These are phyloP conservation scores for Trichothecium roseum DNA, from an alignment of 2,329 filamentous ascomycete species.

Conservation along the genomic window DNA sequence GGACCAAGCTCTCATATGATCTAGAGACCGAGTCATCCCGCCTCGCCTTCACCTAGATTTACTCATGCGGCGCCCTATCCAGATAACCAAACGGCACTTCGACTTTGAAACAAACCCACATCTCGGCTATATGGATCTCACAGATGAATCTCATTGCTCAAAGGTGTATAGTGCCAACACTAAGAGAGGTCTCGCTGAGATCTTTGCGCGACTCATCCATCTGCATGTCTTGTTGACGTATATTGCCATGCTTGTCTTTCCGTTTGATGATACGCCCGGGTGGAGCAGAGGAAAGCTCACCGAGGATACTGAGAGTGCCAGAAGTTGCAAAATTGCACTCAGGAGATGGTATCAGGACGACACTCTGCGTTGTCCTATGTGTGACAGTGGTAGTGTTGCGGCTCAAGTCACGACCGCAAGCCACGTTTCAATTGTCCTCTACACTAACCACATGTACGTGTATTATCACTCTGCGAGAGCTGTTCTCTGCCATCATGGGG, in stretches of 20 bases:
- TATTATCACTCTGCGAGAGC: conserved; percentile 36
- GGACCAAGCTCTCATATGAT: conserved; percentile 29
- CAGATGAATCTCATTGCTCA: conserved; percentile 32
- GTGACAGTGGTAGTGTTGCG: conserved; percentile 15
- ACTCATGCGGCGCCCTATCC: conserved; percentile 37
- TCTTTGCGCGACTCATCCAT: conserved; percentile 33
- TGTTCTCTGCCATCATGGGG: conserved; percentile 34
- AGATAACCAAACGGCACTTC: conserved; percentile 36
- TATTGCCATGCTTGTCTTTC: conserved; percentile 32
- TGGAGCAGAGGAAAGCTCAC: conserved; percentile 23
- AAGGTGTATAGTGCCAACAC: conserved; percentile 33
- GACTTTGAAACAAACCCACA: conserved; percentile 26
- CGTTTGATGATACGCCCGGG: conserved; percentile 28
- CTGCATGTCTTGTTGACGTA: conserved; percentile 36
- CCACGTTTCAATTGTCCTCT: conserved; percentile 31
- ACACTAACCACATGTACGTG: conserved; percentile 39
- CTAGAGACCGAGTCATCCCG: conserved; percentile 32
- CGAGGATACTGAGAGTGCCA: conserved; percentile 20
- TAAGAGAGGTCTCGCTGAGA: conserved; percentile 31
- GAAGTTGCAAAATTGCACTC: conserved; percentile 24
- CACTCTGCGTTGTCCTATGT: conserved; percentile 25
- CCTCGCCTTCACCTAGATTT: too few relatives aligned
- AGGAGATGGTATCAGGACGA: conserved; percentile 29
- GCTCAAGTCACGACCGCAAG: conserved; percentile 13
- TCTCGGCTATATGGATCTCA: conserved; percentile 31